A percentile compares a stretch with the other conserved stretches of the same genome.
phyloP scores from a whole-genome alignment of 352 stramenopile genomes.

The Phytophthora melonis region DNA sequence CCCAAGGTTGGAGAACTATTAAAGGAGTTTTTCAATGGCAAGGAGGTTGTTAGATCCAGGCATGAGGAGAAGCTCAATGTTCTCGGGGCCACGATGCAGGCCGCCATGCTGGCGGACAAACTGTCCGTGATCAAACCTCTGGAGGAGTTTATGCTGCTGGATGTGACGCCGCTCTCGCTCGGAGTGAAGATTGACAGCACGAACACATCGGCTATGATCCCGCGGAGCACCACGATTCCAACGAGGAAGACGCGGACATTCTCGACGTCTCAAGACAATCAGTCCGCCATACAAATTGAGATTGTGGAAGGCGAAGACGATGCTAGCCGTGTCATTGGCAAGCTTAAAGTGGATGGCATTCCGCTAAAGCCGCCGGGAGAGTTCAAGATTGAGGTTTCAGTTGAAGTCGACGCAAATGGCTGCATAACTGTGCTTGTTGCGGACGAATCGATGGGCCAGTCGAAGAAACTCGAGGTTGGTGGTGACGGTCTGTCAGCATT shows the following conservation, averaged over 20 bases:
- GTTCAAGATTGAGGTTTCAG: conserved; percentile 2
- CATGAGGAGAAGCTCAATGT: not conserved
- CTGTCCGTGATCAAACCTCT: not conserved
- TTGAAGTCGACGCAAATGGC: not conserved
- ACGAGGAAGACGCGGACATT: conserved; percentile 9
- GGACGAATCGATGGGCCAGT: not conserved
- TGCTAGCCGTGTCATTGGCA: not conserved
- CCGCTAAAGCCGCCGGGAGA: not conserved
- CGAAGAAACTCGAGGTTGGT: not conserved
- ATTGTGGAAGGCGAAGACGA: conserved; percentile 1
- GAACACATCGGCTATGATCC: not conserved
- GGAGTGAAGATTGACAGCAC: not conserved
- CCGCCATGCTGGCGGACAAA: conserved; percentile 4
- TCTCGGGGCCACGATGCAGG: not conserved
- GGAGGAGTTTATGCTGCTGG: conserved; percentile 9
- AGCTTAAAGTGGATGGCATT: not conserved
- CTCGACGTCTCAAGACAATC: conserved; percentile 3
- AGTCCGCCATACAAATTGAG: not conserved
- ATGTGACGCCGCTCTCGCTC: conserved; percentile 7
- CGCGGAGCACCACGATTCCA: conserved; percentile 2
- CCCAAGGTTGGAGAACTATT: not conserved
- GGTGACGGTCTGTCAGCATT: not conserved
- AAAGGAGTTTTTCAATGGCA: conserved; percentile 2
- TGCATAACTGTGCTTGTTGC: not conserved
- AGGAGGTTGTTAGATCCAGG: not conserved